Evolutionary conservation across 2,329 filamentous ascomycete species (phyloP).

Genomic region (Lecanicillium sp.): DNA sequence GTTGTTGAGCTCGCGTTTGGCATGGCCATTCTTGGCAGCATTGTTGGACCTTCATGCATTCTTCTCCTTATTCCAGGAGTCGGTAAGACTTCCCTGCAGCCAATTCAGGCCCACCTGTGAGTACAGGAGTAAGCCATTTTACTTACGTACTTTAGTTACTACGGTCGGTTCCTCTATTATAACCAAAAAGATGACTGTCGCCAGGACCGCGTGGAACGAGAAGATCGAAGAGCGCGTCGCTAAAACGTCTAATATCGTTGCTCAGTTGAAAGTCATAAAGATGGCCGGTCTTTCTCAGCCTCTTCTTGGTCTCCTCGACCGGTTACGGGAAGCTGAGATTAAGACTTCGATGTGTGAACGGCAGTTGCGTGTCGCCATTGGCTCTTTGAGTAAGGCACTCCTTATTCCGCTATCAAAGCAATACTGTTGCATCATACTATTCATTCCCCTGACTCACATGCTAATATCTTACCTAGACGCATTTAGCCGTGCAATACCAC

Average conservation of each 20-base stretch:
- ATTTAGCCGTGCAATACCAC: background rate
- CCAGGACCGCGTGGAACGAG: background rate
- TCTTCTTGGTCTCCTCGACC: background rate
- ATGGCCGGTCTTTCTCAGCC: background rate
- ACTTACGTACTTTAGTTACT: background rate
- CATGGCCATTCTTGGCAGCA: background rate
- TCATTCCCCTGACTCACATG: too few species aligned
- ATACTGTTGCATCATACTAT: too few species aligned
- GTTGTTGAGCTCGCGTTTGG: background rate
- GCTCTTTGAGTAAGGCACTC: background rate
- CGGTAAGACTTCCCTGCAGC: background rate
- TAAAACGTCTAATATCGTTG: slow-evolving; percentile 2
- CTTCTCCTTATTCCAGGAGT: background rate
- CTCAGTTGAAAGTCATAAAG: slow-evolving; percentile 3
- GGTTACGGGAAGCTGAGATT: background rate
- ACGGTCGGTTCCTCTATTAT: background rate
- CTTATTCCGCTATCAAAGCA: background rate
- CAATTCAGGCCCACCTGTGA: too few species aligned
- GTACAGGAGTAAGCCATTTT: too few species aligned
- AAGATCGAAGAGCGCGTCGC: slow-evolving; percentile 1
- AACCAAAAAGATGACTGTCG: background rate
- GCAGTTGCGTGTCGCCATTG: background rate
- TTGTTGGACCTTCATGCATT: background rate
- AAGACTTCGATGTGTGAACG: background rate
- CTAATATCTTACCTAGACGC: slow-evolving; percentile 1